Conservation (phyloP, 2,329 filamentous ascomycete genomes). For the Orbilia oligospora region DNA sequence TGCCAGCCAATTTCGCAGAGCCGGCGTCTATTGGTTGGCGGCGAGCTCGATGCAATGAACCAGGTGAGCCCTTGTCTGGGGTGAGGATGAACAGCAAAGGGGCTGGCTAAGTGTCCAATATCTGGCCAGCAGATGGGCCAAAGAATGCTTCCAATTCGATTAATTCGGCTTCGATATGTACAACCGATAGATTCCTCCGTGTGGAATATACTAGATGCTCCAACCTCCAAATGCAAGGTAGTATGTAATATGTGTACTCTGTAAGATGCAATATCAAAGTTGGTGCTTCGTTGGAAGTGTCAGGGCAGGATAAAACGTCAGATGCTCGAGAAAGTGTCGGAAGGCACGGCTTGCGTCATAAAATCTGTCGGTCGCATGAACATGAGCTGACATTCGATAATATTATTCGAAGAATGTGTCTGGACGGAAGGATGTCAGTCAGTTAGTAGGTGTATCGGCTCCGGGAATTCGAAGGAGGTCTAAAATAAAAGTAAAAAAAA, state of each 20-base stretch:
- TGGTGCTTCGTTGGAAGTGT: constrained; percentile 8
- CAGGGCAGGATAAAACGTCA: constrained; percentile 48
- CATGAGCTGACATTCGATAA: constrained; percentile 22
- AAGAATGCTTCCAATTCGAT: constrained; percentile 23
- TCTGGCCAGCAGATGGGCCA: constrained; percentile 13
- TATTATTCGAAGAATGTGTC: constrained; percentile 2
- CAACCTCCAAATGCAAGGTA: neutral
- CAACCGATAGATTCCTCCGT: constrained; percentile 3
- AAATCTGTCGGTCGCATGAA: constrained; percentile 28
- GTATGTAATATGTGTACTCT: neutral
- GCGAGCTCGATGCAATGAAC: constrained; percentile 22
- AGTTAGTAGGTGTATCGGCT: neutral
- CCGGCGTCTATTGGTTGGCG: constrained; percentile 22
- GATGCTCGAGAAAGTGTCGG: constrained; percentile 53
- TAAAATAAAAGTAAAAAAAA: constrained; percentile 2
- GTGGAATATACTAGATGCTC: constrained; percentile 9
- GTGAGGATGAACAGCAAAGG: constrained; percentile 11
- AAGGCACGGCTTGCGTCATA: constrained; percentile 30
- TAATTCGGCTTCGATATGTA: constrained; percentile 16
- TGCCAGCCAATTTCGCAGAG: constrained; percentile 11
- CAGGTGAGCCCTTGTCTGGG: constrained; percentile 22
- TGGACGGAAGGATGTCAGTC: constrained; percentile 1
- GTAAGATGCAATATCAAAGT: constrained; percentile 3
- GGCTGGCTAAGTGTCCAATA: constrained; percentile 1
- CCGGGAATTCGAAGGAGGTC: neutral